These are phyloP conservation scores for Ophiocordyceps australis DNA, from an alignment of 2,329 filamentous ascomycete genomes.

Conservation along the genomic window DNA sequence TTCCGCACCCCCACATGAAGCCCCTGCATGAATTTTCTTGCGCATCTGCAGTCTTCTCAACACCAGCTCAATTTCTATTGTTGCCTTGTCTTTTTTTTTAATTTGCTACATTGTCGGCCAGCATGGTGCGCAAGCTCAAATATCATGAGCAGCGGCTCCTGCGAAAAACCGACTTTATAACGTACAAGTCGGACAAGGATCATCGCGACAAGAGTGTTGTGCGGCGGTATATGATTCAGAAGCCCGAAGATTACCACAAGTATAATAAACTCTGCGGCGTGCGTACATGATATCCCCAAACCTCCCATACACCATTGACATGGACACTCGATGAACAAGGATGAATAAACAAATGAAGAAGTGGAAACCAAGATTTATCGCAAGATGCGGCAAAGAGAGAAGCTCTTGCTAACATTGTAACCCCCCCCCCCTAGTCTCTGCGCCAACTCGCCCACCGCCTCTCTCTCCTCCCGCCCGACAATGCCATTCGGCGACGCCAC, in stretches of 20 bases:
- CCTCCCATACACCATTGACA: conserved; percentile 1
- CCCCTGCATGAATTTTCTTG: no score
- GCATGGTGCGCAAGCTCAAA: conserved; percentile 91
- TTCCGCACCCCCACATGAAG: no score
- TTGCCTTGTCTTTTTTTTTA: no score
- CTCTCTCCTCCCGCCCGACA: conserved; percentile 63
- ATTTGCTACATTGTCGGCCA: no score
- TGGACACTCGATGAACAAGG: no score
- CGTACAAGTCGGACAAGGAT: conserved; percentile 72
- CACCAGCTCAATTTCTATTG: no score
- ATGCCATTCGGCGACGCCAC: conserved; percentile 61
- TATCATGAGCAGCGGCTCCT: conserved; percentile 94
- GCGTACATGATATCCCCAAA: conserved; percentile 8
- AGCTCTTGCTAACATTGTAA: no score
- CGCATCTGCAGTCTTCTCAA: no score
- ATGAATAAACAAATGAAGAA: no score
- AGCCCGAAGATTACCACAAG: conserved; percentile 66
- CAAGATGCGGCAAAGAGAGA: no score
- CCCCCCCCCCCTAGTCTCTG: conserved; percentile 39
- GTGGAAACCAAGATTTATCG: no score
- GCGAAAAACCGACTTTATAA: conserved; percentile 84
- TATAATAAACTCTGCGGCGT: conserved; percentile 52
- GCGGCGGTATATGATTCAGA: conserved; percentile 79
- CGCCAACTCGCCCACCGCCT: conserved; percentile 82
- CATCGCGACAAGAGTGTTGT: conserved; percentile 71